Evolutionary conservation across 208 protist species (phyloP).

Genomic region (Vickermania ingenoplastis): DNA sequence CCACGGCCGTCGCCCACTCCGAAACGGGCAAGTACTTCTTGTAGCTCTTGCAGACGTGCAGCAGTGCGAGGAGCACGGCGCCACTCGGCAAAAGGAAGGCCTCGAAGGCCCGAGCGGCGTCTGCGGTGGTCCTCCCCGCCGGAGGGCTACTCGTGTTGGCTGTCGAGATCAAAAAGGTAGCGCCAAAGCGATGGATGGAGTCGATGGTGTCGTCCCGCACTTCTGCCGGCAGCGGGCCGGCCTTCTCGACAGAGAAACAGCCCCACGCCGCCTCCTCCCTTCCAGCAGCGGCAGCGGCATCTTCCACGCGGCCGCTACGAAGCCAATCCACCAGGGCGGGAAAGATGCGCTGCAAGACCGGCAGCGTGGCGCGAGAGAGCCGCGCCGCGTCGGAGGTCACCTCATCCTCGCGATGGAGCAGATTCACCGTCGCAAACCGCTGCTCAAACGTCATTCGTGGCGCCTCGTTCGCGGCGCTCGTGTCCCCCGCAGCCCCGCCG

Average conservation of each 20-base stretch:
- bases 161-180: background rate
- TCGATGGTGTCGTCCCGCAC: background rate
- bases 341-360: background rate
- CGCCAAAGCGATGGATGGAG: background rate
- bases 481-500: background rate
- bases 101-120: constrained; percentile 15
- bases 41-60: constrained; percentile 7
- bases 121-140: no score
- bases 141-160: background rate
- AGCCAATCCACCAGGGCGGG: background rate
- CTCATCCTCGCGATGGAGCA: background rate
- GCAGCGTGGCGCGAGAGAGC: background rate
- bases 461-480: background rate
- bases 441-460: background rate
- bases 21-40: background rate
- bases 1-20: background rate
- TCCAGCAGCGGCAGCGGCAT: background rate
- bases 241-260: background rate
- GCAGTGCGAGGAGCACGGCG: constrained; percentile 41
- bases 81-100: constrained; percentile 57
- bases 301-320: background rate
- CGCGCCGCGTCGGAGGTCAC: background rate
- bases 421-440: background rate
- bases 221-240: background rate
- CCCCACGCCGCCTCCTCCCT: no score